These are phyloP conservation scores for Scytalidium lignicola DNA, from an alignment of 2,329 filamentous ascomycete species.

Conservation along the genomic window DNA sequence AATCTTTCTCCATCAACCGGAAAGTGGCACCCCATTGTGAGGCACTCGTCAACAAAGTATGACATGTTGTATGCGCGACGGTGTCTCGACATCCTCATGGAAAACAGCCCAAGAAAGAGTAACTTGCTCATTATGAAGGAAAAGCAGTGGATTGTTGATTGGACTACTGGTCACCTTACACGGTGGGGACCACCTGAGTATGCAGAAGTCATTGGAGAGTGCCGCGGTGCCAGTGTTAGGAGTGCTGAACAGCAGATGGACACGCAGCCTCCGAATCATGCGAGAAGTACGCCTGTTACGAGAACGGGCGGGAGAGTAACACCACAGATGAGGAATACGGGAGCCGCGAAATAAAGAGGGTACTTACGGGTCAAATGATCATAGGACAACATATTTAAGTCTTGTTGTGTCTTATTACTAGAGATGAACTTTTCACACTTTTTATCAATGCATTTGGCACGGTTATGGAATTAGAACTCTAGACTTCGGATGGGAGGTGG, in stretches of 20 bases:
- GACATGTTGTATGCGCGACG: constrained; percentile 56
- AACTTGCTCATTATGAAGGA: constrained; percentile 53
- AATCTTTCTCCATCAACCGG: constrained; percentile 24
- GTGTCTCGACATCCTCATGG: constrained; percentile 54
- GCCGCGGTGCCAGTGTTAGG: not conserved
- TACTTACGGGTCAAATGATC: too few species aligned
- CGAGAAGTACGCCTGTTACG: too few species aligned
- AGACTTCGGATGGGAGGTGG: too few species aligned
- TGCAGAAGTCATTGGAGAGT: constrained; percentile 32
- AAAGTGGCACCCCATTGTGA: constrained; percentile 53
- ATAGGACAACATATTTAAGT: too few species aligned
- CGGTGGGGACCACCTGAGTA: constrained; percentile 50
- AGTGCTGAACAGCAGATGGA: not conserved
- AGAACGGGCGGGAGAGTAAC: too few species aligned
- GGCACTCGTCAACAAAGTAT: constrained; percentile 47
- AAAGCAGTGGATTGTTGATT: constrained; percentile 56
- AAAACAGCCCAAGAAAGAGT: constrained; percentile 51
- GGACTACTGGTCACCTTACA: constrained; percentile 50
- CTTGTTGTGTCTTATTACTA: too few species aligned
- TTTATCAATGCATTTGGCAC: too few species aligned
- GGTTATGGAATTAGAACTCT: too few species aligned
- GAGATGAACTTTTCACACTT: too few species aligned
- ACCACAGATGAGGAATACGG: too few species aligned
- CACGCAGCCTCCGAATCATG: too few species aligned
- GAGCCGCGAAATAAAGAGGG: too few species aligned